Percentiles rank a stretch among this genome's conserved stretches.
phyloP scores from a whole-genome alignment of 768 basidiomycete genomes.

The Dictyophora rubrovolvata region DNA sequence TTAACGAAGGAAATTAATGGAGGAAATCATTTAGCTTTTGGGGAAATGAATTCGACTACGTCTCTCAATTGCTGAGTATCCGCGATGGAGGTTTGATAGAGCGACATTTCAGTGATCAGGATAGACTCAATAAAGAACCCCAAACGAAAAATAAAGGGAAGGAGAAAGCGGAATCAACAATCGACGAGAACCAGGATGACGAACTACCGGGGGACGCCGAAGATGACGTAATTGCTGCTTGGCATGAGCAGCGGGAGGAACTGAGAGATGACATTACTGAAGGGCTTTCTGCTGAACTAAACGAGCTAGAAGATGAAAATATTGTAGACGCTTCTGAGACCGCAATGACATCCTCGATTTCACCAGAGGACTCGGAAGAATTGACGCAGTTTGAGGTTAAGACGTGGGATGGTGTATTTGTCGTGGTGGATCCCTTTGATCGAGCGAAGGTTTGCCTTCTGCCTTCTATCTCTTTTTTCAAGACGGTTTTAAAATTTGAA shows the following conservation, averaged over 20 bases:
- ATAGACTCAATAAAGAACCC: neutral
- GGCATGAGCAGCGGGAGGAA: neutral
- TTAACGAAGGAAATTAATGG: too few relatives aligned
- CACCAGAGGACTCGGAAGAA: neutral
- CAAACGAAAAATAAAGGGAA: neutral
- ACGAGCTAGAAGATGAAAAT: neutral
- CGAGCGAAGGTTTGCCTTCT: slow-evolving; percentile 23
- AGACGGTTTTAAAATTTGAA: neutral
- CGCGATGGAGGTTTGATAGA: slow-evolving; percentile 30
- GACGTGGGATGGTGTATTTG: slow-evolving; percentile 10
- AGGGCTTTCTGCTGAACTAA: neutral
- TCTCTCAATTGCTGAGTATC: slow-evolving; percentile 24
- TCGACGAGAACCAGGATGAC: neutral
- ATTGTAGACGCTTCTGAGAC: slow-evolving; percentile 1
- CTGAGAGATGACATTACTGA: neutral
- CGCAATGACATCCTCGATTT: slow-evolving; percentile 7
- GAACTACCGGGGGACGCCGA: neutral
- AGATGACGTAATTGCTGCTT: neutral
- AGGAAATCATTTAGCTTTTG: slow-evolving; percentile 32
- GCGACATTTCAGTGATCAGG: neutral
- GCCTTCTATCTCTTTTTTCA: neutral
- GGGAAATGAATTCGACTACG: slow-evolving; percentile 29
- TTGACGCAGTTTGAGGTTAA: neutral
- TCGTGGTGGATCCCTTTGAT: slow-evolving; percentile 34
- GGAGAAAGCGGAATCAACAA: neutral